phyloP scores from a whole-genome alignment of 2,329 filamentous ascomycete genomes.

The Pezicula radicicola region DNA sequence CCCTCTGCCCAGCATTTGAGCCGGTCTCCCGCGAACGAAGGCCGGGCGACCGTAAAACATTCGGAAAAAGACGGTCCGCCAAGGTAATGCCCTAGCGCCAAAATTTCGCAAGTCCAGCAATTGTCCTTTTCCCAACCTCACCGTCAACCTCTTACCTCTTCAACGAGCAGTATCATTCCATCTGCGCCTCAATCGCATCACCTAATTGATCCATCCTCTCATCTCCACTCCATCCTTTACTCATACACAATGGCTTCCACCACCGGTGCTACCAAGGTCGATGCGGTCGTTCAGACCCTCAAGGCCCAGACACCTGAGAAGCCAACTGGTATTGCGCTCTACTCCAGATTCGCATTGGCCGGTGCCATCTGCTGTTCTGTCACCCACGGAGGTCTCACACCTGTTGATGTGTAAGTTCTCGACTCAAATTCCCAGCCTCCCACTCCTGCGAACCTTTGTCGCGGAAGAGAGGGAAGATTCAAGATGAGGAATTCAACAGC shows the following conservation, averaged over 20 bases:
- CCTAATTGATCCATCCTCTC: conserved; percentile 7
- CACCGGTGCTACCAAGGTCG: conserved; percentile 28
- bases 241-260: conserved; percentile 20
- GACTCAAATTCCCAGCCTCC: neutral
- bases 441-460: neutral
- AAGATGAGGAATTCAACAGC: conserved; percentile 11
- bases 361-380: conserved; percentile 97
- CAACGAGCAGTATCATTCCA: no score
- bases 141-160: no score
- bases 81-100: no score
- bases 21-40: no score
- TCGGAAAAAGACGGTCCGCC: no score
- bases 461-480: conserved; percentile 5
- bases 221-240: conserved; percentile 20
- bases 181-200: no score
- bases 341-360: conserved; percentile 95
- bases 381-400: conserved; percentile 95
- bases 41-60: no score
- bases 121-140: no score
- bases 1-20: no score
- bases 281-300: conserved; percentile 27
- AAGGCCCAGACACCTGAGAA: conserved; percentile 35
- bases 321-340: conserved; percentile 68
- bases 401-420: conserved; percentile 94
- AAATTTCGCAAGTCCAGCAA: no score